Evolutionary conservation across 2,329 filamentous ascomycete genomes (phyloP).

Genomic region (Magnaporthales sp.): DNA sequence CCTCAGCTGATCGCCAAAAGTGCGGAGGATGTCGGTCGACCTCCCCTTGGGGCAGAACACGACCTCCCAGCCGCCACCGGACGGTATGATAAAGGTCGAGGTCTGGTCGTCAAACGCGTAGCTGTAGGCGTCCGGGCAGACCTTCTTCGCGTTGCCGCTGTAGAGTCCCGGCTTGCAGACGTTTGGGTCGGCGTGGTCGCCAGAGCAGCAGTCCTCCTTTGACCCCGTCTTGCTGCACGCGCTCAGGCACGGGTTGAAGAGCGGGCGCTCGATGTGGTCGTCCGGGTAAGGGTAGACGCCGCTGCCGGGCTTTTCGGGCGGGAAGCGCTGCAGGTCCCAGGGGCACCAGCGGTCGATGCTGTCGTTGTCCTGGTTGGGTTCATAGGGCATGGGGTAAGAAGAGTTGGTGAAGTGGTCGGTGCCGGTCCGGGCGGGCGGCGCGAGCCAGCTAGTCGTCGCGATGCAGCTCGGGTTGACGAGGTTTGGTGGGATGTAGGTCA

Average conservation of each 20-base stretch:
- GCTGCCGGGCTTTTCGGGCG: slow-evolving; percentile 61
- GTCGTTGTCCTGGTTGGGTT: slow-evolving; percentile 46
- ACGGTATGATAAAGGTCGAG: slow-evolving; percentile 54
- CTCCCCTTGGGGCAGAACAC: slow-evolving; percentile 63
- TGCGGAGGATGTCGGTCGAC: slow-evolving; percentile 49
- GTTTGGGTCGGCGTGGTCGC: slow-evolving; percentile 52
- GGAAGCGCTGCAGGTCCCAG: slow-evolving; percentile 63
- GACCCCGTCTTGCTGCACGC: slow-evolving; percentile 63
- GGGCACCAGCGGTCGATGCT: slow-evolving; percentile 66
- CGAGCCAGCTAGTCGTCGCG: slow-evolving; percentile 55
- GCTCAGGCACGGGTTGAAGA: slow-evolving; percentile 70
- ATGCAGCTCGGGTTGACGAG: slow-evolving; percentile 71
- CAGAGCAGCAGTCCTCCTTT: slow-evolving; percentile 68
- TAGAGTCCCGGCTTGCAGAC: slow-evolving; percentile 61
- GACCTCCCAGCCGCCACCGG: slow-evolving; percentile 68
- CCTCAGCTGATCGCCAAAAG: slow-evolving; percentile 39
- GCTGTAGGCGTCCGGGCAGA: slow-evolving; percentile 81
- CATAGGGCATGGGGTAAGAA: slow-evolving; percentile 59
- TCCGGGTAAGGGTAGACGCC: slow-evolving; percentile 77
- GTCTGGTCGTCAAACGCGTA: slow-evolving; percentile 56
- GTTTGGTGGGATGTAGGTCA: slow-evolving; percentile 62
- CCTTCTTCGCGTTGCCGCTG: slow-evolving; percentile 58
- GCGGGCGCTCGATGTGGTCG: slow-evolving; percentile 58
- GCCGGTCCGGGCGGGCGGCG: slow-evolving; percentile 40
- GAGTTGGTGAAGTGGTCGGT: slow-evolving; percentile 50